Evolutionary conservation across 345 rosid species (phyloP), one percentile per base, ranked within the genome.

Genomic region (Bruguiera gymnorhiza): DNA sequence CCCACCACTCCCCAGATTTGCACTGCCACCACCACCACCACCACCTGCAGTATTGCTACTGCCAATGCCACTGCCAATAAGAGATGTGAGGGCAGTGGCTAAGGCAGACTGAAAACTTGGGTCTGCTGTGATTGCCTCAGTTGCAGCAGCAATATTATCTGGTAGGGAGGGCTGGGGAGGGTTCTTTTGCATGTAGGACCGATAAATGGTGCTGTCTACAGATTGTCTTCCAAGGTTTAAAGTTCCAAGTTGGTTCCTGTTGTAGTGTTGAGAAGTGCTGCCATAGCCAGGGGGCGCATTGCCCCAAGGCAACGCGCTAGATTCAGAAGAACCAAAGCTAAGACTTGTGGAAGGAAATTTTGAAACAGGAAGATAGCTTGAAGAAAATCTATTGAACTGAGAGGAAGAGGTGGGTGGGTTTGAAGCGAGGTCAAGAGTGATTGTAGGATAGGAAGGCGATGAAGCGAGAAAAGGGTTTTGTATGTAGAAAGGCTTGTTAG

Each of bases 351-450:
- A 63, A 61, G 82, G 29, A 57, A 81, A 79, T 27, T 65, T 82
- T 23, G 68, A 70, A 8, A 75, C 11, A 1, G 74, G 53, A 62
- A 67, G 56, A 29, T 80, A 53, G 15, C 8, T 79, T 65, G 80
- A 57, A 39, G 79, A 74, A 66, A 79, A 79, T 60, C 76, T 81
- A 67, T 73, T 79, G 70, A 68, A 84, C 51, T 70, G 80, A 21
- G 85, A 71, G 0, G 90, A 62, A 1, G 83, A 56, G 6, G 82
- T 69, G 9, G 82, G 68, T 3, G 82, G 77, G 59, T 31, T 54
- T 24, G 90, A 73, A 63, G 96, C 86, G 73, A 93, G 96, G 76
- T 94, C 98, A 34, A 94, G 88, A 59, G 95, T 94, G 77, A 94
- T 81, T 36, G 95, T 89, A 8, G 94, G 92, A 69, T 84, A 87